These are phyloP conservation scores for Macaranga tanarius DNA, from an alignment of 441 rosid genomes.

Conservation along the genomic window DNA sequence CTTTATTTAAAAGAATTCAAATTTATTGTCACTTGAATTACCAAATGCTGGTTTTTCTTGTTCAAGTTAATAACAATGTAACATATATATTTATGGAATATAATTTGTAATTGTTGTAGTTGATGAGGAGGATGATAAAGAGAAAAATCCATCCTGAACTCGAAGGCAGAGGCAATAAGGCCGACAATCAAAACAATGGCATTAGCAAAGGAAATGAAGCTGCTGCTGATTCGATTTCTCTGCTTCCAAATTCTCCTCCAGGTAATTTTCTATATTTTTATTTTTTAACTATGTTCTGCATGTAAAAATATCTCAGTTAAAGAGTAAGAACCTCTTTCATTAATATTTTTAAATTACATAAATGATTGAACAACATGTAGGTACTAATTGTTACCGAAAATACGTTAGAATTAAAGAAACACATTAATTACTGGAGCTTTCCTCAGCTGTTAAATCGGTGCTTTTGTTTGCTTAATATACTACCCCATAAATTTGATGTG, in stretches of 20 bases:
- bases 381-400: background rate
- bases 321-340: too few species aligned
- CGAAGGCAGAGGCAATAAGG: constrained; percentile 41
- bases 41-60: too few species aligned
- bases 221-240: constrained; percentile 40
- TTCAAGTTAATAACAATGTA: too few species aligned
- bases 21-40: too few species aligned
- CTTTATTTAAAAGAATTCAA: too few species aligned
- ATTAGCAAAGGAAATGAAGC: constrained; percentile 30
- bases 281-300: background rate
- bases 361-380: background rate
- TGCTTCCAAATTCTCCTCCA: constrained; percentile 42
- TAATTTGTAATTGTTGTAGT: constrained; percentile 29
- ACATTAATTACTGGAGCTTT: background rate
- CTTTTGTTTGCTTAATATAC: background rate
- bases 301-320: too few species aligned
- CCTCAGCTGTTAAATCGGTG: background rate
- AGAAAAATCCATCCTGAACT: constrained; percentile 87
- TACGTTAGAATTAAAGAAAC: background rate
- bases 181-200: constrained; percentile 29
- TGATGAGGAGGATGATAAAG: constrained; percentile 81
- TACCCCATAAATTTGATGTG: constrained; percentile 10
- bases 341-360: background rate
- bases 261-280: constrained; percentile 29
- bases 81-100: background rate